Base-by-base conservation (phyloP, 306 rosid species). In the Hippophae tibetana region DNA sequence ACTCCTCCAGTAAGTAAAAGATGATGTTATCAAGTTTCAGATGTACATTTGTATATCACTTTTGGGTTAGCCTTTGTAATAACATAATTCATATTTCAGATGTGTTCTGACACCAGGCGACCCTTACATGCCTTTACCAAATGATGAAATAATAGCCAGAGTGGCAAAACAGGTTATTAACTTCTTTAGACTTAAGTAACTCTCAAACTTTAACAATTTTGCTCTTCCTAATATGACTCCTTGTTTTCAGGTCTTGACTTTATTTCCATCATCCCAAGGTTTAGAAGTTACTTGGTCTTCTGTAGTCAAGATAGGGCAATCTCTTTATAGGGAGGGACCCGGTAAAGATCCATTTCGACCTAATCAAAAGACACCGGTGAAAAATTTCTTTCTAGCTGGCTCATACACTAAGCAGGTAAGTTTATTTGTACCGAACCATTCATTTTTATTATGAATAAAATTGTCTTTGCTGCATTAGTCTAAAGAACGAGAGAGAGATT, bases 291-390 rank as follows among this genome's bases (percentile, higher is more conserved):
- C 79, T 47, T 92, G 99, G 99, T 92, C 99, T 44, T 92, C 99
- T 3, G 95, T 92, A 18, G 99, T 92, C 71, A 92, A 92, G 75
- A 88, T 92, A 26, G 93, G 85, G n/a, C 97, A 92, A 76, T 92
- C 99, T 72, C 81, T 92, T 10, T 92, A 92, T 68, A 88, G 96
- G 0, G 99, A 92, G 79, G 99, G 78, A 61, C 99, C 99, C 53
- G 96, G 99, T 42, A 92, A 83, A 82, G 99, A 92, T 77, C 96
- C 95, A 8, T 92, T 83, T 64, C 82, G 99, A 71, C 99, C 99
- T 2, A 89, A 92, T 76, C 99, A 92, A 63, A 92, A 80, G 85
- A 92, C 99, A 13, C 99, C 99, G 1, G 80, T 86, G 71, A 71
- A 74, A 69, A 92, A 92, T 65, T 92, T 92, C 84, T 88, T 92